These are phyloP conservation scores for Wickerhamiella sergipiensis DNA, from an alignment of 805 yeast species.

Conservation along the genomic window DNA sequence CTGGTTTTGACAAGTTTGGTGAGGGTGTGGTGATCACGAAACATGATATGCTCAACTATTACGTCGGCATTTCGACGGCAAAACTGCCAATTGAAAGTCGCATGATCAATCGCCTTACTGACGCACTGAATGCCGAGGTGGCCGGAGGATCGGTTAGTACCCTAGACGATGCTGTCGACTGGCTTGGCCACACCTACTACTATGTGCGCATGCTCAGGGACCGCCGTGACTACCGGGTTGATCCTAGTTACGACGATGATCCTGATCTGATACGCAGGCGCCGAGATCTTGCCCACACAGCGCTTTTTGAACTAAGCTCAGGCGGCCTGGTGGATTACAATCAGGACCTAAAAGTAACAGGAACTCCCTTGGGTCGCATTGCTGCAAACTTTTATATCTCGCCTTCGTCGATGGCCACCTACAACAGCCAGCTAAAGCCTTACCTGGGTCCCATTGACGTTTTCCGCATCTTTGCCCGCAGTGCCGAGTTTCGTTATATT, in stretches of 20 bases:
- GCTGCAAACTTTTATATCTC: slow-evolving; percentile 80
- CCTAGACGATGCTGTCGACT: slow-evolving; percentile 54
- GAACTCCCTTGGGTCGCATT: slow-evolving; percentile 58
- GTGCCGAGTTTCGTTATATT: slow-evolving; percentile 75
- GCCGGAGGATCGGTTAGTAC: slow-evolving; percentile 53
- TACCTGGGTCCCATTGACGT: slow-evolving; percentile 59
- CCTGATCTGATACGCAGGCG: slow-evolving; percentile 37
- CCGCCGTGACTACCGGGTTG: slow-evolving; percentile 65
- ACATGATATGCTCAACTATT: slow-evolving; percentile 74
- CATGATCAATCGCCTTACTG: slow-evolving; percentile 54
- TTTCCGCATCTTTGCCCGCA: slow-evolving; percentile 58
- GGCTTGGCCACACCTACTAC: slow-evolving; percentile 72
- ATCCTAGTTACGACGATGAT: slow-evolving; percentile 47
- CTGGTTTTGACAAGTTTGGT: slow-evolving; percentile 82
- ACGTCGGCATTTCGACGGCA: slow-evolving; percentile 78
- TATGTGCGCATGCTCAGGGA: slow-evolving; percentile 64
- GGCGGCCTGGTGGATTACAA: slow-evolving; percentile 51
- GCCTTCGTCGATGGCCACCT: slow-evolving; percentile 56
- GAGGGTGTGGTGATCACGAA: slow-evolving; percentile 88
- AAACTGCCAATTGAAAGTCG: slow-evolving; percentile 90
- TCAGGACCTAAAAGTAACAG: slow-evolving; percentile 32
- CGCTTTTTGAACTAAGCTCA: slow-evolving; percentile 43
- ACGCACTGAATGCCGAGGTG: slow-evolving; percentile 75
- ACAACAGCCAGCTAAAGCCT: slow-evolving; percentile 48
- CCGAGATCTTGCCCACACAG: slow-evolving; percentile 62